phyloP scores from a whole-genome alignment of 2,329 filamentous ascomycete genomes.

The Botrytis tulipae region DNA sequence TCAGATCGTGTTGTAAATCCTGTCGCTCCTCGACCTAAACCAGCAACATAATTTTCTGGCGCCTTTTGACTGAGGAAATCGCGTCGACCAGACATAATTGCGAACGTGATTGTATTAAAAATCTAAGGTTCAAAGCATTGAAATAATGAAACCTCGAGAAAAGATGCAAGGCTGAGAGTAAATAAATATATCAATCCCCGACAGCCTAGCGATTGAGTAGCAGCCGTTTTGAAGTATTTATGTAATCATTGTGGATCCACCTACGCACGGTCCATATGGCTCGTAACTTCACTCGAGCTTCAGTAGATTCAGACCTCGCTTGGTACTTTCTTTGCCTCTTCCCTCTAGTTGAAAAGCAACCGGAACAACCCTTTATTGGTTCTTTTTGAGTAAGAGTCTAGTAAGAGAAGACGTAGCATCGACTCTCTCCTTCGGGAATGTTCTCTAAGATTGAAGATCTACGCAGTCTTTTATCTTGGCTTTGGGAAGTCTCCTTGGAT shows the following conservation, averaged over 20 bases:
- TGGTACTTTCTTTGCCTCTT: neutral
- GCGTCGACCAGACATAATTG: slow-evolving; percentile 51
- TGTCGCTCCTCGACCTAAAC: slow-evolving; percentile 94
- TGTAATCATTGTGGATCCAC: neutral
- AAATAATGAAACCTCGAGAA: neutral
- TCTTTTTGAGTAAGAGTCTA: neutral
- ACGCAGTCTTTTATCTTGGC: neutral
- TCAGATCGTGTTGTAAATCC: slow-evolving; percentile 98
- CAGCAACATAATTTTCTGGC: slow-evolving; percentile 87
- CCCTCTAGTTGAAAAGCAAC: neutral
- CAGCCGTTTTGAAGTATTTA: neutral
- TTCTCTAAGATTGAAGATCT: neutral
- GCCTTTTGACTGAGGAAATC: slow-evolving; percentile 88
- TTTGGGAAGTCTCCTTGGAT: neutral
- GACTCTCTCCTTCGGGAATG: neutral
- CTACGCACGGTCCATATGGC: neutral
- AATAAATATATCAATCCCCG: neutral
- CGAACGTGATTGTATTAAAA: neutral
- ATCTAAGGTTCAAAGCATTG: slow-evolving; percentile 5
- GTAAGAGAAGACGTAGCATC: neutral
- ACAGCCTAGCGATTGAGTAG: slow-evolving; percentile 2
- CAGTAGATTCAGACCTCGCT: neutral
- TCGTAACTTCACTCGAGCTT: neutral
- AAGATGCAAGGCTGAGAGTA: slow-evolving; percentile 16
- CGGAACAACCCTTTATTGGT: neutral